Evolutionary conservation across 139 green algal species (phyloP), one percentile per base, ranked within the genome.

Genomic region (Nannochloris sp.): DNA sequence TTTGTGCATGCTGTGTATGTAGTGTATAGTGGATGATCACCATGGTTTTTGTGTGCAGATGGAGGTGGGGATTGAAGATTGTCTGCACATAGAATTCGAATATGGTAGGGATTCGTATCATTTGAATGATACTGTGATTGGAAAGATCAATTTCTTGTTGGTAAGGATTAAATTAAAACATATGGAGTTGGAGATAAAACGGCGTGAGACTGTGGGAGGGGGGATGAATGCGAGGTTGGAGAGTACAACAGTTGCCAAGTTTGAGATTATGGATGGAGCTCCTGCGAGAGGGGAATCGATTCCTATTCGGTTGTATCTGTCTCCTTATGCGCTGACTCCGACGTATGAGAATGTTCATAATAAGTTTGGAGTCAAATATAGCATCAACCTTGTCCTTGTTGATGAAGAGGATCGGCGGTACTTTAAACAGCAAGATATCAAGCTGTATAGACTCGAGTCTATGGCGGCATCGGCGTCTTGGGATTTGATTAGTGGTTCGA

Each of bases 31-130:
- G 44, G 29, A 44, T 18, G 49, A 66, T 1, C 65, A 67, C 2
- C 57, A 74, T 0, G 67, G 66, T 3, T 68, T 69, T 1, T 61
- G 34, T 14, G 21, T 82, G 34, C 82, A 95, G 81, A 96, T 96
- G 89, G 90, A 98, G 81, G 94, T 99, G 29, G 94, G 94, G 51
- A 99, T 99, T 31, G 94, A 99, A 85, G 94, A 99, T 69, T 99
- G 94, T 80, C 78, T 99, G 60, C 94, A 99, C 81, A 98, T 99
- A 31, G 94, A 99, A 81, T 98, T 99, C 76, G 94, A 98, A 76
- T 99, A 99, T 65, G 73, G 84, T 73, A 92, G 89, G 62, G 78
- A 71, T 6, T 78, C 78, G 54, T 97, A 95, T 75, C 75, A 92
- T 60, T 71, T 97, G 51, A 78, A 82, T 51, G 93, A 98, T 74